Evolutionary conservation across 2,329 filamentous ascomycete genomes (phyloP), one percentile per base, ranked within the genome.

Genomic region (Huntiella abstrusa): DNA sequence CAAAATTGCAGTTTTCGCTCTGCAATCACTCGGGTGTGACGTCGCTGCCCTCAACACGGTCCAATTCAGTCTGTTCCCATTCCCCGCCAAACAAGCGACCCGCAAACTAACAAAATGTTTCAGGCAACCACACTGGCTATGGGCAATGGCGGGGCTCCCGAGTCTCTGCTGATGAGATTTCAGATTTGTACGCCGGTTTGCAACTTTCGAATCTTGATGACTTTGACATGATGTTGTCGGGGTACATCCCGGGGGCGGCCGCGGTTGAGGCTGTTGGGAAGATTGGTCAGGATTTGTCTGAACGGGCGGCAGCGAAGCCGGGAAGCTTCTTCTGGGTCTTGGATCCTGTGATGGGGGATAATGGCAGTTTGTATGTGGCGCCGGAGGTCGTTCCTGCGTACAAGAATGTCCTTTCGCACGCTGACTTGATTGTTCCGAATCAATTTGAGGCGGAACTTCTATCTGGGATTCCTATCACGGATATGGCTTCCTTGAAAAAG

Each of bases 321-420:
- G 83, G 85, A 0, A 76, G 71, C 40, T 94, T 96, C 65, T 96
- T 96, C 64, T 96, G 88, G 88, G 84, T 94, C 2, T 71, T 98
- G 19, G 91, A 98, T 60, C 91, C 92, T 0, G 91, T 98, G 41
- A 98, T 98, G 91, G 91, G 91, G 28, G 91, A 98, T 59, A 86
- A 95, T 56, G 91, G 86, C 43, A 76, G 73, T 53, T 69, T 98
- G 10, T 98, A 98, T 58, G 88, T 98, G 5, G 83, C 80, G 4
- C 79, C 88, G 55, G 85, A 93, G 52, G 85, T 93, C 3, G 83
- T 96, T 12, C 87, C 87, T 0, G 86, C 83, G 11, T 98, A 96
- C 62, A 88, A 85, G 62, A 68, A 68, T 17, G 68, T 94, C 48
- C 67, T 96, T 16, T 70, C 70, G 33, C 71, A 88, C 55, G 88